These are phyloP conservation scores for Lachancea kluyveri DNA, from an alignment of 805 yeast species.

Conservation along the genomic window DNA sequence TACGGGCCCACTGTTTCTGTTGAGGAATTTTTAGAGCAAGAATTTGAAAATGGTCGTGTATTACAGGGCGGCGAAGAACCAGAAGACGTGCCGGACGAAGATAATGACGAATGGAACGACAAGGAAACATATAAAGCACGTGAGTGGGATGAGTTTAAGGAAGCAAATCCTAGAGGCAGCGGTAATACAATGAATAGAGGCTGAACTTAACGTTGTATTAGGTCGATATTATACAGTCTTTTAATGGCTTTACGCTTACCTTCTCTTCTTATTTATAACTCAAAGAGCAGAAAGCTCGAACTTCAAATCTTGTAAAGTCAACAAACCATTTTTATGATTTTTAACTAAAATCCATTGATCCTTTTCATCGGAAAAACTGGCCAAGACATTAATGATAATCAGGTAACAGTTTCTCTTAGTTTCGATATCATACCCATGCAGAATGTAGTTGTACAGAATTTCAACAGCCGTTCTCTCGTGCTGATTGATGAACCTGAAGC, in stretches of 20 bases:
- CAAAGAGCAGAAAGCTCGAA: conserved; percentile 11
- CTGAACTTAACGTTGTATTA: conserved; percentile 4
- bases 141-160: conserved; percentile 91
- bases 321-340: conserved; percentile 1
- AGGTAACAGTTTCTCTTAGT: conserved; percentile 17
- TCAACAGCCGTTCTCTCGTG: conserved; percentile 29
- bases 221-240: not conserved
- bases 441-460: conserved; percentile 18
- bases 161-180: conserved; percentile 77
- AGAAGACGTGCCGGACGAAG: conserved; percentile 42
- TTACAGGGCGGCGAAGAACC: conserved; percentile 38
- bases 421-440: conserved; percentile 6
- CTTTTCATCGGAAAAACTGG: conserved; percentile 18
- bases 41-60: conserved; percentile 79
- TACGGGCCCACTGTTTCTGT: conserved; percentile 89
- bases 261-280: conserved; percentile 1
- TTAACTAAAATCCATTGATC: conserved; percentile 25
- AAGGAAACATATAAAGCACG: conserved; percentile 68
- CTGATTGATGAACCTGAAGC: conserved; percentile 24
- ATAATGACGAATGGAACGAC: conserved; percentile 54
- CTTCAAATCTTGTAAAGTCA: conserved; percentile 25
- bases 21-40: conserved; percentile 85
- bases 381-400: conserved; percentile 23
- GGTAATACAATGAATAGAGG: conserved; percentile 81
- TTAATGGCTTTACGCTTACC: too few relatives aligned